Conservation (phyloP, 345 rosid species). For the Turritis glabra region DNA sequence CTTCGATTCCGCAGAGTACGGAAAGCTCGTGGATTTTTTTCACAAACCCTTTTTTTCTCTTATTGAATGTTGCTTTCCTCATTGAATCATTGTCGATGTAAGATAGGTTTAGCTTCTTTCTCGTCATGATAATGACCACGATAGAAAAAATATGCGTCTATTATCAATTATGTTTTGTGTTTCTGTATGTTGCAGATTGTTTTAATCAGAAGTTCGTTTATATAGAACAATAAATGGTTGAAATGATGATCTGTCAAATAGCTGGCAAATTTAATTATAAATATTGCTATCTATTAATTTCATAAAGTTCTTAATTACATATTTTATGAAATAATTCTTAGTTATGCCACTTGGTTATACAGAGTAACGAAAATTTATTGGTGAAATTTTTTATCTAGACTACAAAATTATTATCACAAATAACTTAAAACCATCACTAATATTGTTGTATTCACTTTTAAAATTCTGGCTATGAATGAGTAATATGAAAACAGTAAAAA, state of each 20-base stretch:
- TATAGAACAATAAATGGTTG: constrained; percentile 8
- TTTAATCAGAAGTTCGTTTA: constrained; percentile 1
- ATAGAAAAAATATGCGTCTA: background rate
- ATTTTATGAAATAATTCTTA: background rate
- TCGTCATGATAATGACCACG: constrained; percentile 28
- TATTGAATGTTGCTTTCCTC: constrained; percentile 43
- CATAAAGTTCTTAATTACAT: background rate
- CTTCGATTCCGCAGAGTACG: constrained; percentile 40
- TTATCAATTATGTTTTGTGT: background rate
- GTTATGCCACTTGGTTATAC: background rate
- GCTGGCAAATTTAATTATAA: background rate
- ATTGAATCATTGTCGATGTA: constrained; percentile 39
- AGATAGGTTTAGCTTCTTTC: constrained; percentile 41
- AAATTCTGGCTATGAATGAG: background rate
- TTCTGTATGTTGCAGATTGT: background rate
- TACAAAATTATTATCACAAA: background rate
- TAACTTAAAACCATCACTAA: too few species aligned
- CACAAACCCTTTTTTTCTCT: constrained; percentile 43
- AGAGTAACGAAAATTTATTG: background rate
- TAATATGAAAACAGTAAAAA: background rate
- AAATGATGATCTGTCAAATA: background rate
- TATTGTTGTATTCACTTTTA: too few species aligned
- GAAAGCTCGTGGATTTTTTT: constrained; percentile 41
- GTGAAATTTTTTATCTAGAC: background rate
- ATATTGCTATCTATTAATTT: background rate